Evolutionary conservation across 371 early-diverging fungal genomes (phyloP).

Genomic region (Mortierella sp.): DNA sequence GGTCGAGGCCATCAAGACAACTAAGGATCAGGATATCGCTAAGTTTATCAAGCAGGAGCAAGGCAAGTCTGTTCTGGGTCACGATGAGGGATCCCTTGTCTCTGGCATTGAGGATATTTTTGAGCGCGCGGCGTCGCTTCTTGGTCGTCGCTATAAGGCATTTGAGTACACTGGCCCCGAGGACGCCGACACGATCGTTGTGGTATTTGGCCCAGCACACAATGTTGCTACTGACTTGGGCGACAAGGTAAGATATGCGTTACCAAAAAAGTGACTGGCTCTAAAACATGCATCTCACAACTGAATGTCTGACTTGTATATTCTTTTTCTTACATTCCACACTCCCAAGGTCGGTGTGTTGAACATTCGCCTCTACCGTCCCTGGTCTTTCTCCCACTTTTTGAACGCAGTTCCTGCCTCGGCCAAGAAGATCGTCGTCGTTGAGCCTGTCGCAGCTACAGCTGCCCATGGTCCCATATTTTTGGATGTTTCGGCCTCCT

Average conservation of each 20-base stretch:
- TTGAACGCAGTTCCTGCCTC: conserved; percentile 72
- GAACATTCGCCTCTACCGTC: conserved; percentile 80
- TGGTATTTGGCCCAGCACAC: conserved; percentile 73
- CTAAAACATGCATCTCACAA: no score
- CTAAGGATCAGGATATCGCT: conserved; percentile 59
- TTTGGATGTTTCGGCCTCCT: conserved; percentile 77
- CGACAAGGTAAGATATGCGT: conserved; percentile 24
- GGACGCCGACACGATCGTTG: conserved; percentile 80
- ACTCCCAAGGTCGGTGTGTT: conserved; percentile 81
- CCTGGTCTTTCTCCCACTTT: conserved; percentile 83
- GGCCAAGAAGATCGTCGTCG: conserved; percentile 64
- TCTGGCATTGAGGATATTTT: conserved; percentile 64
- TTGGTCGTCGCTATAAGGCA: conserved; percentile 70
- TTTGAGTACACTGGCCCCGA: conserved; percentile 84
- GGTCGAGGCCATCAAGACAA: conserved; percentile 61
- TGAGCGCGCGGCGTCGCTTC: conserved; percentile 57
- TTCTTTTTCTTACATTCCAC: conserved; percentile 1
- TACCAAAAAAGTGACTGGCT: no score
- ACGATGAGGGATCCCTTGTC: conserved; percentile 44
- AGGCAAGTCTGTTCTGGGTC: conserved; percentile 20
- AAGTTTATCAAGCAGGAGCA: conserved; percentile 30
- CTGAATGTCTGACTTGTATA: no score
- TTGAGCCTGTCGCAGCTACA: conserved; percentile 63
- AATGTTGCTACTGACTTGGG: conserved; percentile 44
- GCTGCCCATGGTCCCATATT: conserved; percentile 66